Evolutionary conservation across 2,329 filamentous ascomycete species (phyloP), one percentile per base, ranked within the genome.

Genomic region (Phaeosphaeriaceae sp.): DNA sequence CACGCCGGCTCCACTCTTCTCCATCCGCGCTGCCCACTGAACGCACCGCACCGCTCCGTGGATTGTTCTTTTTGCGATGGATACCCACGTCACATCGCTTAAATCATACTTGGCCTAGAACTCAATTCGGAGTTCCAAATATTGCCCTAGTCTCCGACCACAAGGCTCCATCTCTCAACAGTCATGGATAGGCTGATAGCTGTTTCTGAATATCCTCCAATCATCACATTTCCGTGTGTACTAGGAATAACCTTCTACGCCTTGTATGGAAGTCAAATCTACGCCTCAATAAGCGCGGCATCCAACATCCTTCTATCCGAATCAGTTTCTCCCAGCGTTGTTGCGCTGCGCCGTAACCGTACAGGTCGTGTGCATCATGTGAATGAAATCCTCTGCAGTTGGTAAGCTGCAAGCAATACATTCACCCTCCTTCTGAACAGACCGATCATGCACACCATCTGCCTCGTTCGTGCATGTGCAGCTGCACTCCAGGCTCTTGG

Each of bases 401-500:
- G 32, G 34, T 45, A 37, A 34, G 35, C 42, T 33, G 17, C 38
- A 17, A 32, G 34, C 29, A 34, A n/a, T 18, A 13, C 17, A n/a
- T 30, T 42, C 26, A 30, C 18, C 35, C 18, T 6, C 16, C 15
- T 38, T 23, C 26, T 15, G 34, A 29, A 29, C 42, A 38, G 32
- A 38, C 33, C 42, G 42, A 45, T 38, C 34, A 44, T 44, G 42
- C 42, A 45, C 21, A 38, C 42, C 41, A 28, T 44, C 32, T 17
- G 11, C 12, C 32, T 20, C 18, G 32, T 16, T 20, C 29, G 21
- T 42, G 29, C 34, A 45, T 45, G 9, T 39, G 34, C 34, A 39
- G 33, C 34, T 45, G 42, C 42, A 45, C 42, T 45, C 42, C 42
- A 45, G 34, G n/a, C 12, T 45, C 42, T 39, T 45, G 26, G 42